Evolutionary conservation across 495 filamentous ascomycete genomes (phyloP).

Genomic region (Trichoderma gamsii): DNA sequence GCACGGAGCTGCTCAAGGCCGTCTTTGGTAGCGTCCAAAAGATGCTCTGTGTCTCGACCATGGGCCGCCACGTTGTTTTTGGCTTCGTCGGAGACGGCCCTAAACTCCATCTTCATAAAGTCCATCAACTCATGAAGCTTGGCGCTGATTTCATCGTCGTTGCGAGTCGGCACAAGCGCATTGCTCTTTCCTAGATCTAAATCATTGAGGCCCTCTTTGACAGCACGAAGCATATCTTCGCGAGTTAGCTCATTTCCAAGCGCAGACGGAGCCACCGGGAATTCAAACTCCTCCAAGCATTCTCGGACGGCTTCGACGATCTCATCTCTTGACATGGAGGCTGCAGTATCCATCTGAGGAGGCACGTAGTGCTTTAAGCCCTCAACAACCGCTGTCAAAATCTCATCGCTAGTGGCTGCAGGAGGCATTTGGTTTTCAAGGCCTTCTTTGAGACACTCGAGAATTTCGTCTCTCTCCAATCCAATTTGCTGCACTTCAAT

Average conservation of each 20-base stretch:
- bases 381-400: constrained; percentile 74
- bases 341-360: constrained; percentile 59
- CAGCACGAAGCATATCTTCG: constrained; percentile 49
- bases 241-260: constrained; percentile 41
- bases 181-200: constrained; percentile 40
- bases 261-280: constrained; percentile 44
- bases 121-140: constrained; percentile 70
- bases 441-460: constrained; percentile 77
- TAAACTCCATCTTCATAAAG: constrained; percentile 62
- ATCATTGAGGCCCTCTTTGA: constrained; percentile 45
- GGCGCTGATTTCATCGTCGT: constrained; percentile 59
- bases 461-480: constrained; percentile 79
- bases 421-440: constrained; percentile 47
- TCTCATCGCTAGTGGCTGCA: constrained; percentile 66
- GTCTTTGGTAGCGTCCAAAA: constrained; percentile 79
- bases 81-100: constrained; percentile 52
- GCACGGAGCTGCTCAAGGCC: constrained; percentile 72
- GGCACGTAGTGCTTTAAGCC: constrained; percentile 71
- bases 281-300: constrained; percentile 69
- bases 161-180: constrained; percentile 30
- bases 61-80: constrained; percentile 69
- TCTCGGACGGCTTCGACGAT: constrained; percentile 69
- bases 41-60: constrained; percentile 71
- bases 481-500: constrained; percentile 86
- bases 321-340: constrained; percentile 67